Base-by-base conservation (phyloP, 1,284 basidiomycete genomes). In the Sphagnurus paluster region DNA sequence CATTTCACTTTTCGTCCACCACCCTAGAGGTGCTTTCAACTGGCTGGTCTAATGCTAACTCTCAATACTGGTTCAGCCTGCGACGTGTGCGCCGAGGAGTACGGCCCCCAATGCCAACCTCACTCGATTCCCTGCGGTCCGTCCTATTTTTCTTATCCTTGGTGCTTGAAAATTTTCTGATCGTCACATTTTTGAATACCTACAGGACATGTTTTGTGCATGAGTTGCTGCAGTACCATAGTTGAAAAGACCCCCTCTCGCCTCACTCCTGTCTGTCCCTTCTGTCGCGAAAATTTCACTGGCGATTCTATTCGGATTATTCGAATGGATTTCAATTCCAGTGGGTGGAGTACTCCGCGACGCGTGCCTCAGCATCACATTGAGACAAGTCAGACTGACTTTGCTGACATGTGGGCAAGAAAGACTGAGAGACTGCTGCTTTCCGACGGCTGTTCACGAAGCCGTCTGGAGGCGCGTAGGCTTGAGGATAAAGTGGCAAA, bases 71-170 rank as follows among this genome's bases (percentile, higher is more conserved):
- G 83, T 70, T 87, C 84, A 64, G 76, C 82, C 66, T 89, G 86
- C 82, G 86, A 89, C 75, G 86, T 89, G 61, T 89, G 86, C 73
- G 86, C 86, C 63, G 85, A 88, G 69, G 87, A 89, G 74, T 89
- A 78, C 66, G 80, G 82, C 59, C 72, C 81, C 46, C 80, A 80
- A 57, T 80, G 80, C 66, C 71, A 79, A 51, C 87, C 87, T 50
- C 83, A 88, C 65, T 87, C 79, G 50, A 87, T 89, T 62, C 80
- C 86, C 46, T 89, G 87, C 68, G 86, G 86, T 87, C 49, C 58
- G 76, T 67, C 20, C 52, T 33, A 38, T 52, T 57, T 59, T 13
- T 59, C 51, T 47, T 45, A 41, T 44, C 48, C 48, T 38, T 47
- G 34, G 20, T 25, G 58, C 48, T 42, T 36, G 43, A 50, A 51